Evolutionary conservation across 768 basidiomycete species (phyloP).

Genomic region (Mycena vitilis): DNA sequence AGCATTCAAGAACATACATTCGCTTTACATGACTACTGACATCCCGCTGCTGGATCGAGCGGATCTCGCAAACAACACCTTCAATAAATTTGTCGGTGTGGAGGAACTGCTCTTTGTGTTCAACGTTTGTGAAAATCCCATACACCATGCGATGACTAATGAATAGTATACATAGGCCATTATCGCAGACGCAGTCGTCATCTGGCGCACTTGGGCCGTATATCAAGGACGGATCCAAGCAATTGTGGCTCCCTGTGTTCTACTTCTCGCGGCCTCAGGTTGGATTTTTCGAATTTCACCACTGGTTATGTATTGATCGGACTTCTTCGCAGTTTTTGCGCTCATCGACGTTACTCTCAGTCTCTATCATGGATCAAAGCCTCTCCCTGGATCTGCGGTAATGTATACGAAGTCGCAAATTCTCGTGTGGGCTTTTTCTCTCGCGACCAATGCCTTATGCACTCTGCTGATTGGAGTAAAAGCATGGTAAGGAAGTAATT

Average conservation of each 20-base stretch:
- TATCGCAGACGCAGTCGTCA: conserved; percentile 18
- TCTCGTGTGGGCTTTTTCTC: conserved; percentile 21
- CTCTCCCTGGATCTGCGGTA: conserved; percentile 15
- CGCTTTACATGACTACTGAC: conserved; percentile 9
- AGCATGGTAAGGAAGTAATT: conserved; percentile 16
- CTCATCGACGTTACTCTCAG: conserved; percentile 16
- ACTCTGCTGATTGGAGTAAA: conserved; percentile 17
- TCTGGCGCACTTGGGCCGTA: conserved; percentile 26
- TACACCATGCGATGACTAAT: neutral
- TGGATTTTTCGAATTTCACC: conserved; percentile 9
- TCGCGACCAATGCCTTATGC: conserved; percentile 15
- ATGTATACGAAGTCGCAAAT: conserved; percentile 10
- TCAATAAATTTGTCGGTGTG: conserved; percentile 6
- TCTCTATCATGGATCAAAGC: conserved; percentile 6
- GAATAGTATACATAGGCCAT: conserved; percentile 11
- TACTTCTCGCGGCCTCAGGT: conserved; percentile 18
- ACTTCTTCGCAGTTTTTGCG: conserved; percentile 15
- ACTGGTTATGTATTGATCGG: conserved; percentile 13
- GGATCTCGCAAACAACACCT: conserved; percentile 12
- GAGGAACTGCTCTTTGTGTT: conserved; percentile 16
- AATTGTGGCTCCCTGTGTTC: conserved; percentile 19
- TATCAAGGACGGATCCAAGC: conserved; percentile 13
- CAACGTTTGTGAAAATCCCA: conserved; percentile 7
- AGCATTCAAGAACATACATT: conserved; percentile 20
- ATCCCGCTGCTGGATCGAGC: conserved; percentile 20